Percentiles rank a stretch among this genome's conserved stretches.
Conservation (phyloP, 2,329 filamentous ascomycete genomes). For the Aspergillus neoniger region DNA sequence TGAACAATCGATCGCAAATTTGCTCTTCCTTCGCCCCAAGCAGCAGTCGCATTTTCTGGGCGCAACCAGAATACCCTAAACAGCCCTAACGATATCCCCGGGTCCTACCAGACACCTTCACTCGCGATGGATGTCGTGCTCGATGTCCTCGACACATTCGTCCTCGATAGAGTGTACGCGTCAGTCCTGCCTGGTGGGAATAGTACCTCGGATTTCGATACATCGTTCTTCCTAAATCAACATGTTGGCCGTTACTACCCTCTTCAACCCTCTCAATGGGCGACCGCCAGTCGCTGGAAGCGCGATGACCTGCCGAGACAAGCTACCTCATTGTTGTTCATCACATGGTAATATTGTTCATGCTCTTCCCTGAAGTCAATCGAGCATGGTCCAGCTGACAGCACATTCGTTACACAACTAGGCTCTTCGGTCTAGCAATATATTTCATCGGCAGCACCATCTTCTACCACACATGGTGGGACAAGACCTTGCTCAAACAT, state of each 20-base stretch:
- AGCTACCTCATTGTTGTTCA: conserved; percentile 30
- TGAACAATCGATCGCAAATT: background rate
- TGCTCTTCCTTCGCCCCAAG: background rate
- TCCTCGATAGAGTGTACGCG: conserved; percentile 78
- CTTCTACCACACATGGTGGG: conserved; percentile 85
- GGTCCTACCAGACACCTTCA: background rate
- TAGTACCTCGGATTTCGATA: background rate
- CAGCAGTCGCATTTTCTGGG: background rate
- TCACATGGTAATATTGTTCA: conserved; percentile 27
- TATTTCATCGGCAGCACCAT: conserved; percentile 82
- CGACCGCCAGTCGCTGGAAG: conserved; percentile 31
- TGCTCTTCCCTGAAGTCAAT: too few relatives aligned
- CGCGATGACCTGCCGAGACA: conserved; percentile 33
- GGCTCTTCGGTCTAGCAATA: conserved; percentile 77
- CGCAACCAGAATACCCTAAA: background rate
- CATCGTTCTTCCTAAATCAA: conserved; percentile 22
- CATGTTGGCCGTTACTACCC: conserved; percentile 30
- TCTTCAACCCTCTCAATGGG: conserved; percentile 30
- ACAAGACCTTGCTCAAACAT: conserved; percentile 82
- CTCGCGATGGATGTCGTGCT: conserved; percentile 82
- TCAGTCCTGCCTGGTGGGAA: conserved; percentile 21
- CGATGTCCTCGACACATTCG: conserved; percentile 73
- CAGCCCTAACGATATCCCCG: background rate
- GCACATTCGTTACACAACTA: conserved; percentile 40
- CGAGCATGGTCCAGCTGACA: background rate